Conservation (phyloP, 306 rosid species). For the Hylodesmum podocarpum region DNA sequence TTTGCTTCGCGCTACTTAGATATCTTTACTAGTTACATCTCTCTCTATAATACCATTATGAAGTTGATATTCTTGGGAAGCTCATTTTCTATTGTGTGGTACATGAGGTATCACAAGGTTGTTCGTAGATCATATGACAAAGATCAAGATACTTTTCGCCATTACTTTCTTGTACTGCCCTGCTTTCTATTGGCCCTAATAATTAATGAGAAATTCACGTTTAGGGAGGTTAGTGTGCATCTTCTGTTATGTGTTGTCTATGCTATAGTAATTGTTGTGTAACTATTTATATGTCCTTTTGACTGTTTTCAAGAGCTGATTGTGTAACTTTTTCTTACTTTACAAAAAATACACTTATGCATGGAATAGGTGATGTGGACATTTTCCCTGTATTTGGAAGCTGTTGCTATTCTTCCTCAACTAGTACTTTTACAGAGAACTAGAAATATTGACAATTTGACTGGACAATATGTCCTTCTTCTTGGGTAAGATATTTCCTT, state of each 20-base stretch:
- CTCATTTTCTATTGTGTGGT: conserved; percentile 91
- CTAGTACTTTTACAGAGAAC: conserved; percentile 81
- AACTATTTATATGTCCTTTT: not conserved
- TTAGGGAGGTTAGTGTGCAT: conserved; percentile 64
- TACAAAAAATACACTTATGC: conserved; percentile 19
- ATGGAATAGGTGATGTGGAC: conserved; percentile 82
- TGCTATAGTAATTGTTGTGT: not conserved
- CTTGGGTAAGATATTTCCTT: conserved; percentile 65
- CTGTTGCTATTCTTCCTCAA: conserved; percentile 93
- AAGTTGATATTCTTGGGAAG: conserved; percentile 88
- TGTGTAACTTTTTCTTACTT: conserved; percentile 8
- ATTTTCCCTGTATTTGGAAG: conserved; percentile 86
- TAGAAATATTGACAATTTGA: conserved; percentile 88
- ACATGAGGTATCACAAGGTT: conserved; percentile 72
- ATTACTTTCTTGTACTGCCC: conserved; percentile 65
- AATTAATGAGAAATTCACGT: conserved; percentile 73
- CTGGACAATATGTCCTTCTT: conserved; percentile 85
- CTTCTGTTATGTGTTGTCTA: conserved; percentile 2
- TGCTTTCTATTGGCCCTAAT: conserved; percentile 70
- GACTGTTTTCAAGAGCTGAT: conserved; percentile 16
- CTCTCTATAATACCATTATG: conserved; percentile 76
- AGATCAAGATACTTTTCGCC: conserved; percentile 87
- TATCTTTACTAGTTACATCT: conserved; percentile 56
- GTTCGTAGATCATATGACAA: conserved; percentile 88
- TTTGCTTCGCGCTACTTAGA: conserved; percentile 83